These are phyloP conservation scores for Coniochaeta sp. DNA, from an alignment of 2,329 filamentous ascomycete species.

Conservation along the genomic window DNA sequence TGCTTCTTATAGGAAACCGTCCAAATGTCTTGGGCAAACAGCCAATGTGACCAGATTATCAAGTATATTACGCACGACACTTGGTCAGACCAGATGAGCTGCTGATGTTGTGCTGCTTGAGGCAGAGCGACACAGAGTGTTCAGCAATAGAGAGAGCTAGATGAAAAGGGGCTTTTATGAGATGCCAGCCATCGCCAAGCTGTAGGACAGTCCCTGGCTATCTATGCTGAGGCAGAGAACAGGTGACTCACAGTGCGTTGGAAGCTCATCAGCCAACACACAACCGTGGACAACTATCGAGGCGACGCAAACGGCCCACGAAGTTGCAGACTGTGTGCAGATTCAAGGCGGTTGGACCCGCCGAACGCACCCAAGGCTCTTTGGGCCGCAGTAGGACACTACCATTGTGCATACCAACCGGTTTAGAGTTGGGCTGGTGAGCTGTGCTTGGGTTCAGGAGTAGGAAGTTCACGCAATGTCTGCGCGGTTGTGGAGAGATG, in stretches of 20 bases:
- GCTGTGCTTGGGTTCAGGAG: background rate
- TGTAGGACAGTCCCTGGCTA: background rate
- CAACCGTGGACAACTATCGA: background rate
- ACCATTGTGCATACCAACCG: background rate
- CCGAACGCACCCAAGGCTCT: background rate
- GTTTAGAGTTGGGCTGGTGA: background rate
- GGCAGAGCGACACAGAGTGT: background rate
- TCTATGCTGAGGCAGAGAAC: background rate
- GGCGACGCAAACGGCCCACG: background rate
- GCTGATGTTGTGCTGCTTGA: background rate
- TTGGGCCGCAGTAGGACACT: background rate
- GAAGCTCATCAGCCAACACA: background rate
- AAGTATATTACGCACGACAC: background rate
- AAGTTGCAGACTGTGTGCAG: background rate
- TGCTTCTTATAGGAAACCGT: background rate
- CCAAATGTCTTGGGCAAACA: background rate
- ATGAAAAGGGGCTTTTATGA: background rate
- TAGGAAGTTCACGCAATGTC: background rate
- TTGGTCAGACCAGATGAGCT: background rate
- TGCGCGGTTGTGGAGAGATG: background rate
- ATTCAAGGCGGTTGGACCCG: background rate
- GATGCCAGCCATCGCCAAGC: background rate
- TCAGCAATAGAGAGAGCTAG: background rate
- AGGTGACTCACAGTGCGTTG: background rate
- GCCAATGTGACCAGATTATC: background rate